Evolutionary conservation across 2,329 filamentous ascomycete genomes (phyloP).

Genomic region (Thielaviopsis musarum): DNA sequence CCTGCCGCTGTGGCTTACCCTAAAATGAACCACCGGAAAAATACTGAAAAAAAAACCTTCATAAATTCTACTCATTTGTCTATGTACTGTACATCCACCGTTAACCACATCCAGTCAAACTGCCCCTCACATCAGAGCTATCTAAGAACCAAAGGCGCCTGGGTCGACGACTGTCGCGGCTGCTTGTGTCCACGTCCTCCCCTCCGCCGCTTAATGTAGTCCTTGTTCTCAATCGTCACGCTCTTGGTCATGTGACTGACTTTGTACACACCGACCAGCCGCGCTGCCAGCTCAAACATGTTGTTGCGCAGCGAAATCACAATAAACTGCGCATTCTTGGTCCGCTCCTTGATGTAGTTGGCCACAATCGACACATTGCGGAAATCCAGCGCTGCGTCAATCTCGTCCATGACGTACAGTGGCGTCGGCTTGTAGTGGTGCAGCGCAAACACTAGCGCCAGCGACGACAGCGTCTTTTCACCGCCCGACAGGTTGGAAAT

Average conservation of each 20-base stretch:
- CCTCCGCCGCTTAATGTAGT: constrained; percentile 43
- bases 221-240: constrained; percentile 71
- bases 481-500: constrained; percentile 91
- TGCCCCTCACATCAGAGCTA: neutral
- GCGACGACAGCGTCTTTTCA: constrained; percentile 86
- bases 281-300: constrained; percentile 97
- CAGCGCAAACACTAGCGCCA: constrained; percentile 92
- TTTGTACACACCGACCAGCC: constrained; percentile 95
- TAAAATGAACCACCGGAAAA: neutral
- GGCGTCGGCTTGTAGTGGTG: constrained; percentile 98
- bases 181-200: constrained; percentile 18
- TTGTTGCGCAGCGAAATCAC: constrained; percentile 97
- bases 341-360: constrained; percentile 97
- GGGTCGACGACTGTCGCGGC: constrained; percentile 10
- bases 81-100: neutral
- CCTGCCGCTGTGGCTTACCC: neutral
- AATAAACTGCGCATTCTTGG: constrained; percentile 98
- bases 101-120: neutral
- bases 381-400: constrained; percentile 95
- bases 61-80: neutral
- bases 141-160: constrained; percentile 6
- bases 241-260: constrained; percentile 98
- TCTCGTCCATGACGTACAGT: constrained; percentile 98
- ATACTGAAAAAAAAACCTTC: neutral
- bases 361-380: constrained; percentile 96